Conservation (phyloP, 371 early-diverging fungal genomes). For the Mortierella sp. region DNA sequence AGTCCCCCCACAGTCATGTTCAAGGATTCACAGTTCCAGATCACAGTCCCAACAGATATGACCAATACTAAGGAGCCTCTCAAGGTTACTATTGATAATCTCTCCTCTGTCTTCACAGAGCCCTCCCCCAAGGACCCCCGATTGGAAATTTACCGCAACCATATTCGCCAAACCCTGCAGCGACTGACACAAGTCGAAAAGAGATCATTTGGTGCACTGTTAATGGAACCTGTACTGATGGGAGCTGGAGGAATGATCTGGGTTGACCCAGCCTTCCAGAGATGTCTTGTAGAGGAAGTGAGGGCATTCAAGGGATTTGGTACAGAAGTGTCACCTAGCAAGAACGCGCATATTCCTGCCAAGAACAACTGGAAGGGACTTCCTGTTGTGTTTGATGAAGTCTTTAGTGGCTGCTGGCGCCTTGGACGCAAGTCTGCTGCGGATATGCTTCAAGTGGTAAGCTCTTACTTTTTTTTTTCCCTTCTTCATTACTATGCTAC, state of each 20-base stretch:
- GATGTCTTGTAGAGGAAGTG: slow-evolving; percentile 70
- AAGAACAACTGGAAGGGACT: slow-evolving; percentile 67
- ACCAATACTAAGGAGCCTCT: slow-evolving; percentile 22
- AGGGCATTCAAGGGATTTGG: slow-evolving; percentile 63
- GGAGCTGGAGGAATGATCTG: slow-evolving; percentile 91
- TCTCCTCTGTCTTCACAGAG: slow-evolving; percentile 26
- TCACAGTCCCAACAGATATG: slow-evolving; percentile 61
- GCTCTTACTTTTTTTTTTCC: slow-evolving; percentile 8
- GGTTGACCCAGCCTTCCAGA: slow-evolving; percentile 87
- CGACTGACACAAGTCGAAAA: slow-evolving; percentile 60
- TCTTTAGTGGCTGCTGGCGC: slow-evolving; percentile 86
- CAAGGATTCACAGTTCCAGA: slow-evolving; percentile 68
- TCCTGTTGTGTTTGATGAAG: slow-evolving; percentile 88
- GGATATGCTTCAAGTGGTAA: slow-evolving; percentile 76
- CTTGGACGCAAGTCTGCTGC: slow-evolving; percentile 75
- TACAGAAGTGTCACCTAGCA: slow-evolving; percentile 52
- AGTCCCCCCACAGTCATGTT: slow-evolving; percentile 76
- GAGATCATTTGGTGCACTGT: slow-evolving; percentile 78
- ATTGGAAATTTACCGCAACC: slow-evolving; percentile 60
- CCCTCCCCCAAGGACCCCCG: slow-evolving; percentile 51
- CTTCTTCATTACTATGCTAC: background rate
- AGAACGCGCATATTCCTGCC: slow-evolving; percentile 28
- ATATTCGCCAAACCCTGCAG: slow-evolving; percentile 63
- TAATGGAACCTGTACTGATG: slow-evolving; percentile 86
- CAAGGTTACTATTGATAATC: slow-evolving; percentile 38